A percentile compares a stretch with the other conserved stretches of the same genome.
Evolutionary conservation across 2,329 filamentous ascomycete species (phyloP).

Genomic region (Thielaviopsis cerberus): DNA sequence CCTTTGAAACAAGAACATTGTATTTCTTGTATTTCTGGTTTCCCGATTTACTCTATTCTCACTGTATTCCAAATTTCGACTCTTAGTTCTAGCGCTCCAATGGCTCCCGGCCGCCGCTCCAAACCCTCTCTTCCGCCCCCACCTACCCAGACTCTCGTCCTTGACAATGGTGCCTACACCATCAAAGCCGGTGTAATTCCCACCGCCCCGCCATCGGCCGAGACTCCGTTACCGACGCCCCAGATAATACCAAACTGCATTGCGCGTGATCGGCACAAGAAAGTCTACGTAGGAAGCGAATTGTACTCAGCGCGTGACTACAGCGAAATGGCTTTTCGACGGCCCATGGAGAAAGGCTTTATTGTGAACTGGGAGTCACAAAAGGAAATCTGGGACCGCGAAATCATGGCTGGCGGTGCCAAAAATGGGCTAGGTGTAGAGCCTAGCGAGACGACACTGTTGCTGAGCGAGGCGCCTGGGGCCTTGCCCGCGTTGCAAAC

Average conservation of each 20-base stretch:
- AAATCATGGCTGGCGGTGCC: constrained; percentile 47
- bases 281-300: constrained; percentile 63
- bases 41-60: too few species aligned
- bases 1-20: too few species aligned
- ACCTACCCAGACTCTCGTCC: constrained; percentile 53
- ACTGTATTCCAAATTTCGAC: too few species aligned
- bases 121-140: constrained; percentile 32
- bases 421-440: constrained; percentile 51
- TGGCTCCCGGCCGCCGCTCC: constrained; percentile 32
- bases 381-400: constrained; percentile 85
- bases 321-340: constrained; percentile 68
- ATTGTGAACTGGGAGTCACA: constrained; percentile 93
- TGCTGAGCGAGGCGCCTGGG: constrained; percentile 76
- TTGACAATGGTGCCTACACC: constrained; percentile 85
- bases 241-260: constrained; percentile 73
- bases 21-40: too few species aligned
- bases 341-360: constrained; percentile 86
- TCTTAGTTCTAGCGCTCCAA: constrained; percentile 14
- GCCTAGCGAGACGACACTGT: constrained; percentile 60
- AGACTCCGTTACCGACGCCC: constrained; percentile 25
- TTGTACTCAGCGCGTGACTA: constrained; percentile 68
- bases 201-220: constrained; percentile 24
- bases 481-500: constrained; percentile 62
- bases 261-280: constrained; percentile 60
- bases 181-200: constrained; percentile 71